Evolutionary conservation across 805 yeast genomes (phyloP).

Genomic region (Blastobotrys parvus): DNA sequence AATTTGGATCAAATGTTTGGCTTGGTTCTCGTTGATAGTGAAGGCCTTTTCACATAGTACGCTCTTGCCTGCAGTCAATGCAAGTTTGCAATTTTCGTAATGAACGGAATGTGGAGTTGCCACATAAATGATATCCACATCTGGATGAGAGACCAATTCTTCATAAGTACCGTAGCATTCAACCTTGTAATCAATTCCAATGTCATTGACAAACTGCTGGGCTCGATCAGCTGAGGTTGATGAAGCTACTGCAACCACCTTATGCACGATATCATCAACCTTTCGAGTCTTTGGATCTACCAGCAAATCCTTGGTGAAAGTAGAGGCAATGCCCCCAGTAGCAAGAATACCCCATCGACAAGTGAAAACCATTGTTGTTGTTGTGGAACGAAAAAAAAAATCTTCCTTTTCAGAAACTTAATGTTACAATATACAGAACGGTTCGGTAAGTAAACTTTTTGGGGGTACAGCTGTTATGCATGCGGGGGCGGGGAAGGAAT

Average conservation of each 20-base stretch:
- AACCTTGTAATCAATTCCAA: constrained; percentile 10
- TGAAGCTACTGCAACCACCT: constrained; percentile 23
- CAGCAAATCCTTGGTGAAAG: constrained; percentile 21
- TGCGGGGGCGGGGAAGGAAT: too few species aligned
- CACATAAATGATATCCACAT: constrained; percentile 43
- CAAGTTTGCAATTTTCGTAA: constrained; percentile 36
- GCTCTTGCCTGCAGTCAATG: constrained; percentile 39
- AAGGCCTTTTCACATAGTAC: constrained; percentile 51
- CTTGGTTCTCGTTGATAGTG: constrained; percentile 40
- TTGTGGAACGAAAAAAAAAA: neutral
- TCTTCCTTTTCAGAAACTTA: neutral
- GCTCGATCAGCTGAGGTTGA: constrained; percentile 20
- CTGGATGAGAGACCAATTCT: constrained; percentile 35
- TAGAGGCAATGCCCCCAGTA: constrained; percentile 24
- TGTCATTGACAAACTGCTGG: constrained; percentile 15
- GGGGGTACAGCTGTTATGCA: too few species aligned
- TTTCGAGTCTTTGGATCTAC: constrained; percentile 17
- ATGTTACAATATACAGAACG: neutral
- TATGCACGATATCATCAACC: constrained; percentile 22
- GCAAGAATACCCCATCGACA: constrained; percentile 23
- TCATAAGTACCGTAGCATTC: constrained; percentile 30
- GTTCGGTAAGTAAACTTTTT: too few species aligned
- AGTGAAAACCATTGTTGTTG: constrained; percentile 15
- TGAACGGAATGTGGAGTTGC: constrained; percentile 50
- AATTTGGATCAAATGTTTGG: constrained; percentile 33